Percentiles rank a stretch among this genome's conserved stretches.
phyloP scores from a whole-genome alignment of 805 yeast species.

The Pichia exigua region DNA sequence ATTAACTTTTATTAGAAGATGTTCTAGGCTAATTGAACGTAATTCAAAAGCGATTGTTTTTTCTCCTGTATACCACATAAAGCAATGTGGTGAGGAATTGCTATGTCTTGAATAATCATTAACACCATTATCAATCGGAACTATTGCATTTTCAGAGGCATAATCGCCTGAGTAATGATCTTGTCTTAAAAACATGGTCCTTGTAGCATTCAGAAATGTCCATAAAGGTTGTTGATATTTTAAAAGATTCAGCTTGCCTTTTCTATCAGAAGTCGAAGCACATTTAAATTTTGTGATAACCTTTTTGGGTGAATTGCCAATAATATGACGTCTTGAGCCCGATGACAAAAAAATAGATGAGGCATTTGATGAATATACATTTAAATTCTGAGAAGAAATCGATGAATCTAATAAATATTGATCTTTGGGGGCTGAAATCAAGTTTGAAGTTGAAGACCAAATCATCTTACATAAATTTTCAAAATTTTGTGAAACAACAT shows the following conservation, averaged over 20 bases:
- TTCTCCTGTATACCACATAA: slow-evolving; percentile 44
- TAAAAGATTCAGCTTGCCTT: slow-evolving; percentile 15
- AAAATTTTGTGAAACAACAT: slow-evolving; percentile 33
- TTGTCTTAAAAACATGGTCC: slow-evolving; percentile 39
- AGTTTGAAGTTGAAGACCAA: slow-evolving; percentile 19
- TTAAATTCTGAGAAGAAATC: neutral
- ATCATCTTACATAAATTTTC: slow-evolving; percentile 30
- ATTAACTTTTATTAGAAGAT: slow-evolving; percentile 44
- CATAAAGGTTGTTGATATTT: slow-evolving; percentile 41
- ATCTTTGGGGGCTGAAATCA: neutral
- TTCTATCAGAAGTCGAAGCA: slow-evolving; percentile 14
- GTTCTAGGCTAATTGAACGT: slow-evolving; percentile 36
- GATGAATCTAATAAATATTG: neutral
- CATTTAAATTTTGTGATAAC: neutral
- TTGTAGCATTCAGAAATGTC: slow-evolving; percentile 44
- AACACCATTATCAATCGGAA: slow-evolving; percentile 24
- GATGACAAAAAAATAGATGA: neutral
- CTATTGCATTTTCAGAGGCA: slow-evolving; percentile 30
- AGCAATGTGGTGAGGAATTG: slow-evolving; percentile 24
- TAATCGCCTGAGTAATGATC: slow-evolving; percentile 37
- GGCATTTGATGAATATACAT: neutral
- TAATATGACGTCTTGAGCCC: neutral
- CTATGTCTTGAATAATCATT: slow-evolving; percentile 19
- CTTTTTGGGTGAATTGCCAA: neutral
- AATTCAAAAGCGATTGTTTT: slow-evolving; percentile 46